Evolutionary conservation across 129 eudicot species (phyloP).

Genomic region (Helichrysum umbraculigerum): DNA sequence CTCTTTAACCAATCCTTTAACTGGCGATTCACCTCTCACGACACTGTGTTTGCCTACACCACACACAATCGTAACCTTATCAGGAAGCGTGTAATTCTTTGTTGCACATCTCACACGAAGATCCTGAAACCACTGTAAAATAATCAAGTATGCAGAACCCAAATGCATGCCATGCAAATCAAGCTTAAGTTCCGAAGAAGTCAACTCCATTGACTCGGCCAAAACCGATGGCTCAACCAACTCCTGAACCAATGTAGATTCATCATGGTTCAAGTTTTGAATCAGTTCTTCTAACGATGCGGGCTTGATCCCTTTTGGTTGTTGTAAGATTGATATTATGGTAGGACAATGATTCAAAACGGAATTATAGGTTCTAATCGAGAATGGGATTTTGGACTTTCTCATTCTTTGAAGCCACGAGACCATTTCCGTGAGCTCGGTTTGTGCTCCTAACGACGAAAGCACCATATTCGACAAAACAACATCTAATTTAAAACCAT

Average conservation of each 20-base stretch:
- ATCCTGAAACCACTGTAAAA: conserved; percentile 74
- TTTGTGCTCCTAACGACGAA: conserved; percentile 62
- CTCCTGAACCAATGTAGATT: conserved; percentile 47
- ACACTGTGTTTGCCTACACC: conserved; percentile 78
- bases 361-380: conserved; percentile 73
- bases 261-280: conserved; percentile 38
- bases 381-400: conserved; percentile 37
- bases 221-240: conserved; percentile 55
- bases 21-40: conserved; percentile 65
- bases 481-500: conserved; percentile 59
- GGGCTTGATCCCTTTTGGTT: conserved; percentile 49
- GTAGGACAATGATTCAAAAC: conserved; percentile 73
- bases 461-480: conserved; percentile 80
- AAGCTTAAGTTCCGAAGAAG: conserved; percentile 56
- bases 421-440: conserved; percentile 52
- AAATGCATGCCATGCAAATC: conserved; percentile 94
- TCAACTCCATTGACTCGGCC: conserved; percentile 53
- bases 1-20: conserved; percentile 59
- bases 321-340: conserved; percentile 45
- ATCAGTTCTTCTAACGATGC: conserved; percentile 50
- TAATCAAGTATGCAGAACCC: conserved; percentile 57
- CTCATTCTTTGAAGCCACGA: conserved; percentile 67
- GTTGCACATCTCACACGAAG: conserved; percentile 34
- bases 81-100: conserved; percentile 37
- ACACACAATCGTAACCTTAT: conserved; percentile 61